Evolutionary conservation across 2,329 filamentous ascomycete species (phyloP), one percentile per base, ranked within the genome.

Genomic region (Talaromyces islandicus): DNA sequence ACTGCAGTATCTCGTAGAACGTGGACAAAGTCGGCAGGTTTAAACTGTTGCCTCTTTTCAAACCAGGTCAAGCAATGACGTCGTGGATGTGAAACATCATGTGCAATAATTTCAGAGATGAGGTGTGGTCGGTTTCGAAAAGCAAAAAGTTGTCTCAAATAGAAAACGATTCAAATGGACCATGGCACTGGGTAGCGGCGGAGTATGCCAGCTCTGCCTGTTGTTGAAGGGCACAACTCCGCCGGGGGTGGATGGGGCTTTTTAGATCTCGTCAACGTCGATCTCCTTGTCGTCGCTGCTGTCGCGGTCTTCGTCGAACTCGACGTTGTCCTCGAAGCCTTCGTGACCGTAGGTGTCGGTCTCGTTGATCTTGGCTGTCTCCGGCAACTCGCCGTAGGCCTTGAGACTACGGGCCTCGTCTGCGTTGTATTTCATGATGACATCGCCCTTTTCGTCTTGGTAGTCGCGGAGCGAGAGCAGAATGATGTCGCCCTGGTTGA

Each of bases 321-420:
- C 94, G 83, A 99, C 96, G 80, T 94, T 94, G 81, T 96, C 91
- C 78, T 94, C 93, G 76, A 96, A 89, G 77, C 92, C 92, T 77
- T 92, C 90, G 78, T 92, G 90, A 72, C 91, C 86, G 74, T 86
- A 80, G 66, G 91, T 96, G 78, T 97, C 94, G 66, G 92, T 96
- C 86, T 99, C 94, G 86, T 99, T 99, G 86, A 99, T 99, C 89
- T 97, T 97, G 76, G 94, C 94, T 72, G 87, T 90, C 81, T 97
- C 94, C 68, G 94, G 94, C 63, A 99, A 84, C 80, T 99, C 94
- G 77, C 94, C 94, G 78, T 97, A 97, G 64, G 92, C 91, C 82
- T 97, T 97, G 72, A 99, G 85, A 68, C 87, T 90, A 73, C 94
- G 88, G 71, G 94, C 94, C 83, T 97, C 94, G 74, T 99, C 94